Percentiles rank a stretch among this genome's conserved stretches.
phyloP scores from a whole-genome alignment of 2,329 filamentous ascomycete species.

The Ophiognomonia clavigignenti-juglandacearum region DNA sequence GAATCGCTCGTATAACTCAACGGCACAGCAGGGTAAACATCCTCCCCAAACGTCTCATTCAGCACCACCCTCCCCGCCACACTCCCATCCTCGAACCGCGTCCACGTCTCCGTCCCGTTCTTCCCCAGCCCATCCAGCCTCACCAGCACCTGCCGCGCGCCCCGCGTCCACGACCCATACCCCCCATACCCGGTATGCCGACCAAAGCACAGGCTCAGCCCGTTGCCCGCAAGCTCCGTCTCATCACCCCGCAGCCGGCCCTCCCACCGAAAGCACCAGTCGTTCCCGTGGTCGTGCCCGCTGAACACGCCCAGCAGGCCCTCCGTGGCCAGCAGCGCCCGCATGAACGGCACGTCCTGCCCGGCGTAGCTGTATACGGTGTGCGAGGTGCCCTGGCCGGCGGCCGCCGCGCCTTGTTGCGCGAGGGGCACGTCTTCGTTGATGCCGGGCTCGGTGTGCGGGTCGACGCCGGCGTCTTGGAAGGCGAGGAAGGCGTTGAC shows the following conservation, averaged over 20 bases:
- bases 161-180: conserved; percentile 60
- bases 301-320: conserved; percentile 56
- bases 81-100: conserved; percentile 52
- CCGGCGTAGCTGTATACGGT: conserved; percentile 37
- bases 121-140: conserved; percentile 34
- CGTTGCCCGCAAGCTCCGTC: conserved; percentile 31
- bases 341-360: conserved; percentile 59
- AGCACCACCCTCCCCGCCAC: conserved; percentile 47
- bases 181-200: conserved; percentile 67
- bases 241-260: conserved; percentile 19
- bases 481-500: conserved; percentile 25
- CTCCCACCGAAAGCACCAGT: conserved; percentile 52
- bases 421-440: conserved; percentile 38
- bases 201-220: conserved; percentile 40
- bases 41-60: conserved; percentile 45
- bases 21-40: conserved; percentile 2
- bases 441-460: conserved; percentile 37
- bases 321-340: conserved; percentile 47
- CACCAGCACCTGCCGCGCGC: conserved; percentile 51
- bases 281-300: conserved; percentile 63
- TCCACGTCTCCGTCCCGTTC: conserved; percentile 47
- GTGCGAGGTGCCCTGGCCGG: conserved; percentile 31
- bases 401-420: conserved; percentile 39
- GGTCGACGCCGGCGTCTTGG: conserved; percentile 28
- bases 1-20: conserved; percentile 2